Conservation (phyloP, 306 rosid species). For the Ziziphus jujuba region DNA sequence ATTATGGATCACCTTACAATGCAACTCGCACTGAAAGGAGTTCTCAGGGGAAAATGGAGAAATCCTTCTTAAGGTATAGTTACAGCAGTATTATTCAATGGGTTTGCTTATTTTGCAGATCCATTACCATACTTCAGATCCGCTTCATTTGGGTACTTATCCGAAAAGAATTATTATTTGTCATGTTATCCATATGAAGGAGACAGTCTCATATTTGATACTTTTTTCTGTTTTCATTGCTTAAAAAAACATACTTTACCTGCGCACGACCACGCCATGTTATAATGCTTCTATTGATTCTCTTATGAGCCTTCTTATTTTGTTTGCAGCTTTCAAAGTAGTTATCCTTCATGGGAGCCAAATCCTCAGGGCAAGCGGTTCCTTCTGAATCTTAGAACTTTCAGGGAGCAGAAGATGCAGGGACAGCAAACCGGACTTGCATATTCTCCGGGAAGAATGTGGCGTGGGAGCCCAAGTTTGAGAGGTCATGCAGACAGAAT, state of each 20-base stretch:
- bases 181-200: no score
- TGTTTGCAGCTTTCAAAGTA: conserved; percentile 73
- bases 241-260: neutral
- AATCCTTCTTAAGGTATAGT: conserved; percentile 84
- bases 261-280: neutral
- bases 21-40: conserved; percentile 60
- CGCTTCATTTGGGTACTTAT: no score
- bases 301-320: conserved; percentile 21
- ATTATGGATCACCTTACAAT: conserved; percentile 71
- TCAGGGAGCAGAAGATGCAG: conserved; percentile 59
- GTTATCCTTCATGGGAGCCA: conserved; percentile 83
- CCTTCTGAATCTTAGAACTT: conserved; percentile 54
- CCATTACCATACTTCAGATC: no score
- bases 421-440: conserved; percentile 35
- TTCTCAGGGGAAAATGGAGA: conserved; percentile 98
- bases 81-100: conserved; percentile 1
- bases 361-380: conserved; percentile 65
- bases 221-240: neutral
- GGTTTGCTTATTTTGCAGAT: no score
- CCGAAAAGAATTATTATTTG: no score
- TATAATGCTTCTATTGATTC: neutral
- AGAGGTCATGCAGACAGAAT: conserved; percentile 45
- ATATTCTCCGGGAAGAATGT: conserved; percentile 49
- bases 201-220: neutral
- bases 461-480: conserved; percentile 42